phyloP scores from a whole-genome alignment of 1,284 basidiomycete species.

The Cystobasidium slooffiae region DNA sequence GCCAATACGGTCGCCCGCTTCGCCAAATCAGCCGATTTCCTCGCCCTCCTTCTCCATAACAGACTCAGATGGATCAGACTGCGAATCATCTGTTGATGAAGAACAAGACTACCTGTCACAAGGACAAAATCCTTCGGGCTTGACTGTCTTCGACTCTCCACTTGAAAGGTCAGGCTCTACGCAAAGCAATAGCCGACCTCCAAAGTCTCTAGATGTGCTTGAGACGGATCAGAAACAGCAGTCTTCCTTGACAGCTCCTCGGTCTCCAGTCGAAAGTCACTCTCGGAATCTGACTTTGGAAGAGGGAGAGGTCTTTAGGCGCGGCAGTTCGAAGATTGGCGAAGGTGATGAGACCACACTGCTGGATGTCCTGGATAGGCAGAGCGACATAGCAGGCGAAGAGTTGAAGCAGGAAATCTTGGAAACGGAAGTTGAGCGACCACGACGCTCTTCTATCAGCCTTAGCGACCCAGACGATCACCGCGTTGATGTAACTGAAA shows the following conservation, averaged over 20 bases:
- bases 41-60: constrained; percentile 64
- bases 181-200: neutral
- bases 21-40: constrained; percentile 64
- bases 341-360: constrained; percentile 59
- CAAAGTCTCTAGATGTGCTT: constrained; percentile 7
- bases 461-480: neutral
- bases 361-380: constrained; percentile 31
- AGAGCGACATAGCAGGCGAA: constrained; percentile 19
- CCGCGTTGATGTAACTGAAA: too few species aligned
- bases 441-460: constrained; percentile 22
- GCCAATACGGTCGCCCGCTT: constrained; percentile 63
- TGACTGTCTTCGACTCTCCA: neutral
- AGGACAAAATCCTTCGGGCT: neutral
- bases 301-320: constrained; percentile 80
- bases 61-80: constrained; percentile 51
- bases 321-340: constrained; percentile 64
- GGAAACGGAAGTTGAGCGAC: constrained; percentile 41
- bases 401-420: constrained; percentile 42
- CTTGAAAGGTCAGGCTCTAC: neutral
- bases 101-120: neutral
- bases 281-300: constrained; percentile 51
- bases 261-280: constrained; percentile 52
- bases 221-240: neutral
- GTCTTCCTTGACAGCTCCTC: neutral
- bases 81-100: constrained; percentile 22